Evolutionary conservation across 2,329 filamentous ascomycete genomes (phyloP), one percentile per base, ranked within the genome.

Genomic region (Myriosclerotinia duriaeana): DNA sequence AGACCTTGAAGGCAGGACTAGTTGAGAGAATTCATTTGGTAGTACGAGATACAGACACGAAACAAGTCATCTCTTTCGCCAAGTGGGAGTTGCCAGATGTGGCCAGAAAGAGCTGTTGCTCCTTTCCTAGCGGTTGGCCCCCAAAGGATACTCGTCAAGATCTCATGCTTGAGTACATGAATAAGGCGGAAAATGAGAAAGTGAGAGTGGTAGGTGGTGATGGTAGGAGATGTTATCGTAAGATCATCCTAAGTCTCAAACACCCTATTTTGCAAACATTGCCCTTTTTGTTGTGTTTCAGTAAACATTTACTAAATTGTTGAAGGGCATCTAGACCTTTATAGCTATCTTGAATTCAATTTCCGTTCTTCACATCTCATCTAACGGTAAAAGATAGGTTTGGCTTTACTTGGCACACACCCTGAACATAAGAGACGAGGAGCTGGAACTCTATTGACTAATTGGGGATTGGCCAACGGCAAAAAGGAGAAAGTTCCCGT

Each of bases 11-110:
- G 59, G 67, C 42, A n/a, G 50, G 4, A 69, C 46, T 42, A 59
- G 38, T 50, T 65, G 17, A 59, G 46, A 34, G 73, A 71, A 66
- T 67, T 59, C 44, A 65, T 74, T 38, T 59, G 56, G 65, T 75
- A 5, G 70, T 72, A 9, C 70, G 68, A 64, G 73, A 75, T 60
- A 65, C 66, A 12, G 66, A 70, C 20, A 66, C 64, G 15, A 54
- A 68, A 7, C 60, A 68, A 55, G 69, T 74, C 38, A 69, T 74
- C 26, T 69, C 69, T 30, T 74, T 75, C 64, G 73, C 72, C 30
- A 74, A 74, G 65, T 75, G 73, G 72, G 70, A 74, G 67, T 66
- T 74, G 36, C 73, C 73, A 53, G 46, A 40, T 55, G 52, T 65
- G 40, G n/a, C 26, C 34, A 52, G 53, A 48, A 53, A 17, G 15